These are phyloP conservation scores for Fragaria vesca DNA, from an alignment of 306 rosid genomes.

Conservation along the genomic window DNA sequence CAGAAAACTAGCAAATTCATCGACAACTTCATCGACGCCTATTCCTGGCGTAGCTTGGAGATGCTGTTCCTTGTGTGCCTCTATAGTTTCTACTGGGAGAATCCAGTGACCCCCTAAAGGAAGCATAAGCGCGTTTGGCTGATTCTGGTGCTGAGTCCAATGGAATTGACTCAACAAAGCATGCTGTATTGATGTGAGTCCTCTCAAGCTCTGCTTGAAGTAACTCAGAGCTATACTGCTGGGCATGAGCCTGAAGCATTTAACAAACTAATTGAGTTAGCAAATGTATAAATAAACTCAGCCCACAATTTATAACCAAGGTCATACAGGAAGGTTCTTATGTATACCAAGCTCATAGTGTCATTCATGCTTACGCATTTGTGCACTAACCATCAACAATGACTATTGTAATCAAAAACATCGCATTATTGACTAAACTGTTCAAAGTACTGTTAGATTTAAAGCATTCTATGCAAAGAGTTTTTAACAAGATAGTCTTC, in stretches of 20 bases:
- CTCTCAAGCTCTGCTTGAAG: conserved; percentile 90
- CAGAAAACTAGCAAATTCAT: background rate
- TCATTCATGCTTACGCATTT: background rate
- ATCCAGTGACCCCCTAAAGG: conserved; percentile 61
- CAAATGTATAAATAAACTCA: background rate
- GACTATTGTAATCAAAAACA: background rate
- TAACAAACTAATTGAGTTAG: conserved; percentile 25
- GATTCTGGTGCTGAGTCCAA: conserved; percentile 73
- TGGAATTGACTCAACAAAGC: conserved; percentile 78
- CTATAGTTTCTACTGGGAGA: conserved; percentile 57
- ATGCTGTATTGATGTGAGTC: conserved; percentile 94
- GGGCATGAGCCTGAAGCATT: conserved; percentile 74
- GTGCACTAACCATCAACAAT: background rate
- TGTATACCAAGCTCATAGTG: background rate
- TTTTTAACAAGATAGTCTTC: conserved; percentile 27
- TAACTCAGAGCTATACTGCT: conserved; percentile 84
- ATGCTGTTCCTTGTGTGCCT: conserved; percentile 54
- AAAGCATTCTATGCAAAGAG: conserved; percentile 15
- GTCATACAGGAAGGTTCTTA: background rate
- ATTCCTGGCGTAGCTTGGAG: conserved; percentile 62
- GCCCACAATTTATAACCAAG: background rate
- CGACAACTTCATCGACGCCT: conserved; percentile 51
- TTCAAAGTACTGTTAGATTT: background rate
- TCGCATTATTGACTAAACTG: background rate
- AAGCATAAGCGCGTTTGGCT: conserved; percentile 66